A percentile compares a stretch with the other conserved stretches of the same genome.
phyloP scores from a whole-genome alignment of 2,329 filamentous ascomycete species.

The Aspergillus fijiensis region DNA sequence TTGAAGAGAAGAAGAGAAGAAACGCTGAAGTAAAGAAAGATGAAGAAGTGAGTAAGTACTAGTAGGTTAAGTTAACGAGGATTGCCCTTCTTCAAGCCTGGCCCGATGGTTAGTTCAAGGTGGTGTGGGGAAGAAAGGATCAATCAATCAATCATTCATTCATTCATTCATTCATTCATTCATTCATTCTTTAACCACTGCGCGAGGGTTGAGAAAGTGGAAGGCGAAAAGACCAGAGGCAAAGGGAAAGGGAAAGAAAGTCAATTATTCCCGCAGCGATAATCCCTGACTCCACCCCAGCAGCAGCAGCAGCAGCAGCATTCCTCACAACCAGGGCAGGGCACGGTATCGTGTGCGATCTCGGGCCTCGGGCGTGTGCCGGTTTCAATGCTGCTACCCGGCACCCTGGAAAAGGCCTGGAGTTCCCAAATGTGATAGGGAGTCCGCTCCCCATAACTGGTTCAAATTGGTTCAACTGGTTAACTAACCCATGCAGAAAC shows the following conservation, averaged over 20 bases:
- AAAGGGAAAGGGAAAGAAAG: neutral
- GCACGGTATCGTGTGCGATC: conserved; percentile 14
- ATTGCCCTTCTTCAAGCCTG: neutral
- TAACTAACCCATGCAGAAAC: too few species aligned
- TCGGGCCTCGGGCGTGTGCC: conserved; percentile 9
- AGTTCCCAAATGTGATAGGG: too few species aligned
- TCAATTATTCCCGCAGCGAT: neutral
- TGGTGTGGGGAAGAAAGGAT: neutral
- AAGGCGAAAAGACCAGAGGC: neutral
- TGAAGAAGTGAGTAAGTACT: neutral
- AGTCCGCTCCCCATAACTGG: too few species aligned
- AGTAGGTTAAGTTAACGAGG: neutral
- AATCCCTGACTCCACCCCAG: conserved; percentile 8
- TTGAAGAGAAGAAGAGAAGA: neutral
- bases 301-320: conserved; percentile 3
- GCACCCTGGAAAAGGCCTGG: neutral
- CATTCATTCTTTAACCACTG: too few species aligned
- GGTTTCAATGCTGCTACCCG: conserved; percentile 13
- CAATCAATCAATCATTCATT: neutral
- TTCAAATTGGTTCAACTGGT: too few species aligned
- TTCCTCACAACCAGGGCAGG: conserved; percentile 14
- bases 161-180: too few species aligned
- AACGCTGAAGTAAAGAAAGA: neutral
- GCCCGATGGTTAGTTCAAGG: neutral
- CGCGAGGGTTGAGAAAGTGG: neutral